phyloP scores from a whole-genome alignment of 2,329 filamentous ascomycete species.

The Aspergillus pseudoterreus region DNA sequence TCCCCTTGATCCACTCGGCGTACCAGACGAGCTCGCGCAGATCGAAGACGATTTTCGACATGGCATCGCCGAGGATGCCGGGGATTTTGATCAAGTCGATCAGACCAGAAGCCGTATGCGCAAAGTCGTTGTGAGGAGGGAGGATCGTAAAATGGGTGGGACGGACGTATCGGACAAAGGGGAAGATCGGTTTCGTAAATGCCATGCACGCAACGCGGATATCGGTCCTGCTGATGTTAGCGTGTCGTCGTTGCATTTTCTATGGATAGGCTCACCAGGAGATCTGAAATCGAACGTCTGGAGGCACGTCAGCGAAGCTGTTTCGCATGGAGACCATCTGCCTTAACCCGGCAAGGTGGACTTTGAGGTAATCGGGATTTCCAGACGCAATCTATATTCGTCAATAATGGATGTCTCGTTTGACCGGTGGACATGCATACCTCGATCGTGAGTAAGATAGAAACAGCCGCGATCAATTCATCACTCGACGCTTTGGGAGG shows the following conservation, averaged over 20 bases:
- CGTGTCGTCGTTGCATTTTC: neutral
- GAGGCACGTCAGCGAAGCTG: conserved; percentile 35
- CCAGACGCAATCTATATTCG: conserved; percentile 33
- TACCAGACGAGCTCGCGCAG: conserved; percentile 34
- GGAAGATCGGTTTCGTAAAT: conserved; percentile 36
- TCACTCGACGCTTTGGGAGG: conserved; percentile 37
- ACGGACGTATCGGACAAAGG: conserved; percentile 34
- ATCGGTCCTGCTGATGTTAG: conserved; percentile 30
- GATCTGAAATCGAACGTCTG: conserved; percentile 37
- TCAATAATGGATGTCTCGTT: conserved; percentile 6
- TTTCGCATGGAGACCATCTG: conserved; percentile 38
- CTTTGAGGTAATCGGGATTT: conserved; percentile 37
- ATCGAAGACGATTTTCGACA: conserved; percentile 33
- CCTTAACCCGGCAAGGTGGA: conserved; percentile 36
- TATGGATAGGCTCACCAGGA: conserved; percentile 28
- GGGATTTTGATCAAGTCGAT: conserved; percentile 31
- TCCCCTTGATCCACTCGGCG: conserved; percentile 34
- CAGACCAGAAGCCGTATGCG: conserved; percentile 29
- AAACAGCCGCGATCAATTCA: conserved; percentile 37
- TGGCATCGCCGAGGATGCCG: conserved; percentile 29
- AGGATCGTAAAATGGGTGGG: conserved; percentile 26
- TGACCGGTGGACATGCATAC: conserved; percentile 17
- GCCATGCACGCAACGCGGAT: conserved; percentile 39
- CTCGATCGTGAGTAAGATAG: conserved; percentile 38
- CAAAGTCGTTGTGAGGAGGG: conserved; percentile 28